Conservation (phyloP, 345 rosid genomes). For the Eucalyptus guilfoylei region DNA sequence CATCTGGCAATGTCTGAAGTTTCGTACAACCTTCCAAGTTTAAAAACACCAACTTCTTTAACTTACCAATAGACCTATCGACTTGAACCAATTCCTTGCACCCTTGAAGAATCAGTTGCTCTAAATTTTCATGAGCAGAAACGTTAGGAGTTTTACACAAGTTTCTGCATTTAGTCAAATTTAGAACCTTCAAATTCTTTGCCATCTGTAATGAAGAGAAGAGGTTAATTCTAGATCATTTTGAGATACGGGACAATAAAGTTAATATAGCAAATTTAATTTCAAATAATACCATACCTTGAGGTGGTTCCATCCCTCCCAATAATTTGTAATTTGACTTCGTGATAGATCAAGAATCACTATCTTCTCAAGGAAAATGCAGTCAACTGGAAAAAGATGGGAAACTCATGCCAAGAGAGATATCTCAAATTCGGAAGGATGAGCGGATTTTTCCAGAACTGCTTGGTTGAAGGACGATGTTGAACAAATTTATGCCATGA, state of each 20-base stretch:
- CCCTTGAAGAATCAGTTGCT: not conserved
- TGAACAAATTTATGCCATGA: too few species aligned
- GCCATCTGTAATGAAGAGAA: not conserved
- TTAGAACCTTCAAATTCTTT: not conserved
- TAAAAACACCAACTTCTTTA: not conserved
- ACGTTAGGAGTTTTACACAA: not conserved
- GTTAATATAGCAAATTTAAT: too few species aligned
- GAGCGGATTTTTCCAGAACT: too few species aligned
- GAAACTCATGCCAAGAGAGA: too few species aligned
- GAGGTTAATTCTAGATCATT: too few species aligned
- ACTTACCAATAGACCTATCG: not conserved
- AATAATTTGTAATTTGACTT: not conserved
- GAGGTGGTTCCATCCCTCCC: not conserved
- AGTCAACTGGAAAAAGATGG: too few species aligned
- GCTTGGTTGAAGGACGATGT: too few species aligned
- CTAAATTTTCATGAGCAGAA: not conserved
- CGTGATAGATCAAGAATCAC: not conserved
- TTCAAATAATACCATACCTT: not conserved
- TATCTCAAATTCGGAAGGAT: too few species aligned
- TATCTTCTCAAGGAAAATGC: not conserved
- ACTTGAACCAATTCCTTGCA: not conserved
- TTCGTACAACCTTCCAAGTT: not conserved
- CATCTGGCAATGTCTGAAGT: fast-evolving
- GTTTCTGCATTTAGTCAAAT: not conserved
- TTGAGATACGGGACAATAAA: too few species aligned